Evolutionary conservation across 1,284 basidiomycete species (phyloP).

Genomic region (Leccinum glutinopallens): DNA sequence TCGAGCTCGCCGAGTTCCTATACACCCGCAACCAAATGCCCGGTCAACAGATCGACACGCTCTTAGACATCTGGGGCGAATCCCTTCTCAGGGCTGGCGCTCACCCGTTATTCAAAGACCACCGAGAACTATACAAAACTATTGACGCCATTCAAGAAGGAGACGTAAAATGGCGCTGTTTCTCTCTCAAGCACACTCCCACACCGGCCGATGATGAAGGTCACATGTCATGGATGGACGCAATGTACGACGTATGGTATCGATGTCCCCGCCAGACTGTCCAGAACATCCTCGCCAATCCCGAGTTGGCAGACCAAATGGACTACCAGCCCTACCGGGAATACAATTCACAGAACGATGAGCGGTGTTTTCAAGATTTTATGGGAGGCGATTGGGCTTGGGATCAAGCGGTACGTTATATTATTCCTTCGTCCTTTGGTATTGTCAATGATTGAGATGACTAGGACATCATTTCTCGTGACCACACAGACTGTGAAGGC

Average conservation of each 20-base stretch:
- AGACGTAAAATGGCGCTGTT: neutral
- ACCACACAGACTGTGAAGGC: neutral
- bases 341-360: neutral
- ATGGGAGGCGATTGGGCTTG: neutral
- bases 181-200: neutral
- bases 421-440: neutral
- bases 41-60: neutral
- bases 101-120: neutral
- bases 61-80: neutral
- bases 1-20: neutral
- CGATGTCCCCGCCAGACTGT: neutral
- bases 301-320: neutral
- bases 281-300: neutral
- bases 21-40: conserved; percentile 8
- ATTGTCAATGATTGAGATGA: neutral
- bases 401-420: neutral
- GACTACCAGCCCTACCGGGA: neutral
- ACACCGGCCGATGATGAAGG: neutral
- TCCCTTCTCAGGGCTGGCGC: neutral
- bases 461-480: neutral
- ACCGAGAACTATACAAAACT: neutral
- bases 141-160: neutral
- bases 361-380: neutral
- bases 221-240: neutral
- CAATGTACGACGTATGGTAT: neutral